Evolutionary conservation across 1,284 basidiomycete genomes (phyloP).

Genomic region (Tylopilus orsonianus): DNA sequence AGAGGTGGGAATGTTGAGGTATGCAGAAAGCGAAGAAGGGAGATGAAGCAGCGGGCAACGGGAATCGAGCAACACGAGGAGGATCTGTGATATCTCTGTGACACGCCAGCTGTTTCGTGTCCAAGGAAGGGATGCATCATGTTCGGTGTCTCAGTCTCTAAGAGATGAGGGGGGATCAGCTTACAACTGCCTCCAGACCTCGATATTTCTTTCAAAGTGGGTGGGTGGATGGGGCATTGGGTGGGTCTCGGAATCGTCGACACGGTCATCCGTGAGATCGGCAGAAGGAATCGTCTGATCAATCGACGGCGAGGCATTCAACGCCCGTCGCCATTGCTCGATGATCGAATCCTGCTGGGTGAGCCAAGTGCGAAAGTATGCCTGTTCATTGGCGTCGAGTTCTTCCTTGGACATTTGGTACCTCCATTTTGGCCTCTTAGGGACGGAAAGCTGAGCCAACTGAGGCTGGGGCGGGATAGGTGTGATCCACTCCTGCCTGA

Average conservation of each 20-base stretch:
- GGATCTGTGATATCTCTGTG: conserved; percentile 80
- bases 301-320: conserved; percentile 9
- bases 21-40: conserved; percentile 54
- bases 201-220: conserved; percentile 85
- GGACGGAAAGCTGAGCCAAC: conserved; percentile 44
- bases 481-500: conserved; percentile 25
- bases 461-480: conserved; percentile 6
- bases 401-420: conserved; percentile 82
- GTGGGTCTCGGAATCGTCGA: conserved; percentile 19
- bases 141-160: conserved; percentile 8
- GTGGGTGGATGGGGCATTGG: conserved; percentile 65
- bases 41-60: conserved; percentile 78
- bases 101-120: conserved; percentile 72
- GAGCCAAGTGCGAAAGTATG: conserved; percentile 75
- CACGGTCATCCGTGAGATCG: conserved; percentile 5
- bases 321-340: conserved; percentile 49
- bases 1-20: conserved; percentile 37
- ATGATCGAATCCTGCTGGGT: conserved; percentile 57
- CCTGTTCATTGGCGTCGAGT: conserved; percentile 86
- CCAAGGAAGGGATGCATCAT: not conserved
- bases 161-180: conserved; percentile 31
- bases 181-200: conserved; percentile 90
- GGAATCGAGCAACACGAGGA: conserved; percentile 84
- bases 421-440: conserved; percentile 79
- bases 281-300: conserved; percentile 6